Conservation (phyloP, 768 basidiomycete genomes). For the Mycena floridula region DNA sequence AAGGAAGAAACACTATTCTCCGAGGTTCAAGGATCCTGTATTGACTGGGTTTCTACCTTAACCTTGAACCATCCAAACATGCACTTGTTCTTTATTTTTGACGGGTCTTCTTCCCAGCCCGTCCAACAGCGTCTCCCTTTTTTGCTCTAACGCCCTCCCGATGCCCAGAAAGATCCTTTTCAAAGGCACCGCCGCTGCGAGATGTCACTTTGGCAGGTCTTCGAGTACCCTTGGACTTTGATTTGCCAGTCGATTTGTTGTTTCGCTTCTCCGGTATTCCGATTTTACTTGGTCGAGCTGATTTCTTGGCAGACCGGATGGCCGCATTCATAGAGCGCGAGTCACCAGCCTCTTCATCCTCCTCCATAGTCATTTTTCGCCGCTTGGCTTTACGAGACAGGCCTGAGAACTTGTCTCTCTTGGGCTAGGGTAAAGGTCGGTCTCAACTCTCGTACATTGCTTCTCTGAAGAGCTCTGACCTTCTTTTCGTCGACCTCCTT, state of each 20-base stretch:
- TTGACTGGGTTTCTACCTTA: too few species aligned
- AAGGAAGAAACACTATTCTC: too few species aligned
- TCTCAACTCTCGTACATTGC: conserved; percentile 1
- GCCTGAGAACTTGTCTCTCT: conserved; percentile 74
- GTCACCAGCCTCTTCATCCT: conserved; percentile 61
- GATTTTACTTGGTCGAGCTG: conserved; percentile 68
- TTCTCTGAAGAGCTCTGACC: conserved; percentile 22
- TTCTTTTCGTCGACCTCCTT: conserved; percentile 33
- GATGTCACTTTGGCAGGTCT: conserved; percentile 25
- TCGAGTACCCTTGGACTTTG: conserved; percentile 21
- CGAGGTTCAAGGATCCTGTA: too few species aligned
- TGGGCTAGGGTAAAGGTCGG: conserved; percentile 54
- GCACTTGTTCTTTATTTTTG: too few species aligned
- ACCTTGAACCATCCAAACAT: too few species aligned
- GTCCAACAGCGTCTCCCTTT: conserved; percentile 50
- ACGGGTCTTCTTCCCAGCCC: conserved; percentile 39
- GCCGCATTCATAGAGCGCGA: conserved; percentile 57
- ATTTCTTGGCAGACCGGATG: conserved; percentile 85
- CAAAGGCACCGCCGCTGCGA: conserved; percentile 41
- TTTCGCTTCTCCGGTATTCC: conserved; percentile 39
- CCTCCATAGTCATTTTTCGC: conserved; percentile 79
- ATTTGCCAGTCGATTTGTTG: conserved; percentile 21
- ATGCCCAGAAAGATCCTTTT: conserved; percentile 51
- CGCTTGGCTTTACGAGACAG: conserved; percentile 85
- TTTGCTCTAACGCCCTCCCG: conserved; percentile 61